phyloP scores from a whole-genome alignment of 768 basidiomycete species.

The Naganishia randhawae region DNA sequence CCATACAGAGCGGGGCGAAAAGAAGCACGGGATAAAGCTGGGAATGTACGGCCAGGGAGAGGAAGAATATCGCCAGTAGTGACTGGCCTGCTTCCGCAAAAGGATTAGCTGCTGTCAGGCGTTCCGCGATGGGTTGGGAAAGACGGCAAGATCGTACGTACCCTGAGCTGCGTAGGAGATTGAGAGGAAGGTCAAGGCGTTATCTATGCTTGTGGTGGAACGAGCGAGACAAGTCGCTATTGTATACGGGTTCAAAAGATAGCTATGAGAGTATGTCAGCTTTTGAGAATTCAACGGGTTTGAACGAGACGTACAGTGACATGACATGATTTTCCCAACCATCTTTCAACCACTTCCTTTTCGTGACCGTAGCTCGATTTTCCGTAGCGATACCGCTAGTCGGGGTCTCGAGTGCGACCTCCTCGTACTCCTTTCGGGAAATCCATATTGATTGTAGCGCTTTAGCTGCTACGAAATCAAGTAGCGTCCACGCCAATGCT shows the following conservation, averaged over 20 bases:
- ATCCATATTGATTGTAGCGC: conserved; percentile 67
- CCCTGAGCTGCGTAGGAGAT: conserved; percentile 70
- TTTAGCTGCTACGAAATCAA: conserved; percentile 67
- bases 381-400: conserved; percentile 16
- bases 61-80: conserved; percentile 60
- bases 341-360: conserved; percentile 43
- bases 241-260: conserved; percentile 84
- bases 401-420: conserved; percentile 46
- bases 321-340: conserved; percentile 63
- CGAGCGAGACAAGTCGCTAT: conserved; percentile 72
- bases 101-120: not conserved
- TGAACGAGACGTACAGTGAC: conserved; percentile 58
- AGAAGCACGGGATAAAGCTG: conserved; percentile 69
- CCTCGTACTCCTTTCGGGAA: conserved; percentile 56
- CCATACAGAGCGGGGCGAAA: conserved; percentile 63
- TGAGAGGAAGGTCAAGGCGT: conserved; percentile 63
- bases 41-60: conserved; percentile 69
- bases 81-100: conserved; percentile 56
- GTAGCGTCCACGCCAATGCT: conserved; percentile 63
- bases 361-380: not conserved
- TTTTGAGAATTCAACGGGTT: not conserved
- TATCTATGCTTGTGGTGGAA: conserved; percentile 80
- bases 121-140: not conserved
- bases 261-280: conserved; percentile 56
- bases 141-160: conserved; percentile 42